Base-by-base conservation (phyloP, 2,329 filamentous ascomycete species). In the Fusarium protoensiforme region DNA sequence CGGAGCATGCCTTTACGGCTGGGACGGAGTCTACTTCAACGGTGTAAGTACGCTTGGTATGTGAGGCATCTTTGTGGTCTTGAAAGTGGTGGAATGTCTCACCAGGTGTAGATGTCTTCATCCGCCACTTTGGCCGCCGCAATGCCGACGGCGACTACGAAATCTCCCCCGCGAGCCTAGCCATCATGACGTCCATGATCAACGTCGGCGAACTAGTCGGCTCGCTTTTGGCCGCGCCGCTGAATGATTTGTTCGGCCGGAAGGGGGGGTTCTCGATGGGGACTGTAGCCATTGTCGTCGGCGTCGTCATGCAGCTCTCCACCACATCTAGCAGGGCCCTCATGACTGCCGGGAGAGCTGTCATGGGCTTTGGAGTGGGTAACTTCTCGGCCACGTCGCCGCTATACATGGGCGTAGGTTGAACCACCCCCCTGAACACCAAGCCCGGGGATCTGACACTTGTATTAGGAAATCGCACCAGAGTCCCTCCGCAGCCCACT, bases 181-280 rank as follows among this genome's bases (percentile, higher is more conserved):
- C 76, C 16, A 39, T 77, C 73, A 83, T 81, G 80, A 81, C 80
- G 16, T 83, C 81, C 64, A 80, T 82, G 75, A 84, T 84, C 72
- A 81, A 84, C 62, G 77, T 84, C 24, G 82, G 82, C 57, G 82
- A 84, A 61, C 72, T 84, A 27, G 71, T 80, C 20, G 82, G 82
- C 16, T 82, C 82, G 7, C 66, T 84, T 5, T 29, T 68, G 2
- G 78, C 82, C 7, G 81, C 82, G 4, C 82, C 81, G 8, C 62
- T 84, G n/a, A 83, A 84, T 68, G 81, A 83, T 35, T 41, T 61
- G 0, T 64, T 79, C 53, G 81, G 81, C 53, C 78, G 81, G 39
- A 83, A 82, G 56, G 68, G 69, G 11, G 77, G 80, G 54, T 80
- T 82, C 36, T 22, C 78, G 2, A 64, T 68, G 16, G 80, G 77